phyloP scores from a whole-genome alignment of 2,329 filamentous ascomycete genomes.

The Trichoderma brevicompactum region DNA sequence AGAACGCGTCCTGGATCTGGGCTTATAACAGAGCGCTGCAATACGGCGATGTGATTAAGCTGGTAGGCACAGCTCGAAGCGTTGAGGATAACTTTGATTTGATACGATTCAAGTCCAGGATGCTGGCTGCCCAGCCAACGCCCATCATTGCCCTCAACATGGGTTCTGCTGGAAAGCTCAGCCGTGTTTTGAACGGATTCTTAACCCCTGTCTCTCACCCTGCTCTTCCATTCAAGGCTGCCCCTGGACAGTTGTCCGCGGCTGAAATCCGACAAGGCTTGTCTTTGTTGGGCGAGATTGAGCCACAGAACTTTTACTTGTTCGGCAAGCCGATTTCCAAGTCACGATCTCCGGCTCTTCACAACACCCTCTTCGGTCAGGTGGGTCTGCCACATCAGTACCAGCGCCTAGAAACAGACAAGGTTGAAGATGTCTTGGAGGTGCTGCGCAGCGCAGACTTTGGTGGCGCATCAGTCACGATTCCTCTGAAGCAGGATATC shows the following conservation, averaged over 20 bases:
- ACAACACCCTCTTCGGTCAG: conserved; percentile 80
- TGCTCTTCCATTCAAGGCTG: conserved; percentile 86
- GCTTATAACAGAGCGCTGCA: conserved; percentile 89
- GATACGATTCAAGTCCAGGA: conserved; percentile 77
- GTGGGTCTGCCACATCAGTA: conserved; percentile 88
- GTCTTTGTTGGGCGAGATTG: conserved; percentile 77
- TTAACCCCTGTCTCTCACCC: conserved; percentile 94
- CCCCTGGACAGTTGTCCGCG: conserved; percentile 90
- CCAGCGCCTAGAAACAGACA: conserved; percentile 72
- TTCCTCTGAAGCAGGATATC: conserved; percentile 89
- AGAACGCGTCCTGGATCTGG: conserved; percentile 87
- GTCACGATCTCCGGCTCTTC: conserved; percentile 84
- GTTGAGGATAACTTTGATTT: conserved; percentile 88
- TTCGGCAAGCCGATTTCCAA: conserved; percentile 84
- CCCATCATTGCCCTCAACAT: conserved; percentile 96
- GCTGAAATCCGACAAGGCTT: conserved; percentile 82
- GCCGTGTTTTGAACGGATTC: conserved; percentile 87
- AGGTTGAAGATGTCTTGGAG: conserved; percentile 61
- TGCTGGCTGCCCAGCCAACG: conserved; percentile 72
- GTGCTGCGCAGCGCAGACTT: conserved; percentile 75
- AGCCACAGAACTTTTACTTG: conserved; percentile 77
- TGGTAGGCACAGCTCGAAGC: conserved; percentile 77
- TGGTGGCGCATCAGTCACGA: conserved; percentile 93
- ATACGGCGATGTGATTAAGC: conserved; percentile 91
- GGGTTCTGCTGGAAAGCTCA: conserved; percentile 84